Evolutionary conservation across 2,329 filamentous ascomycete genomes (phyloP).

Genomic region (Aureobasidium sp.): DNA sequence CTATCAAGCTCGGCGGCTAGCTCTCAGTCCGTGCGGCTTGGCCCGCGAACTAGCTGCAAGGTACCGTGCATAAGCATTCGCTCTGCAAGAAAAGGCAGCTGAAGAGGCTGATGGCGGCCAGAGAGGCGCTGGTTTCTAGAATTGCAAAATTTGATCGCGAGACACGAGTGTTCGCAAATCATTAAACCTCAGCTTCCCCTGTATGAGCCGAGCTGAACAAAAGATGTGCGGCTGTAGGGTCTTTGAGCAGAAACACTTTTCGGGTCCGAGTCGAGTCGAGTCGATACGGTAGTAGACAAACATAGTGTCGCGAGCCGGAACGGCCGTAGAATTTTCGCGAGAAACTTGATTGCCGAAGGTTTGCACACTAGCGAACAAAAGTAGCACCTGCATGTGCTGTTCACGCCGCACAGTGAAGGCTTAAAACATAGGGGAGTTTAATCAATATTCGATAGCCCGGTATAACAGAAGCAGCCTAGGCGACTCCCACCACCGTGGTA

Average conservation of each 20-base stretch:
- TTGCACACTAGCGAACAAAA: slow-evolving; percentile 7
- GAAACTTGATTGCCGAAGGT: slow-evolving; percentile 6
- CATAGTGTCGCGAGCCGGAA: neutral
- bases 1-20: slow-evolving; percentile 1
- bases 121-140: neutral
- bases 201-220: neutral
- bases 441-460: slow-evolving; percentile 6
- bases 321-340: slow-evolving; percentile 5
- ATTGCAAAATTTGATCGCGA: neutral
- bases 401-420: neutral
- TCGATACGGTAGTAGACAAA: neutral
- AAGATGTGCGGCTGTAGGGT: neutral
- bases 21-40: slow-evolving; percentile 1
- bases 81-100: neutral
- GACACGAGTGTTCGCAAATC: neutral
- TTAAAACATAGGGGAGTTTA: slow-evolving; percentile 1
- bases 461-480: neutral
- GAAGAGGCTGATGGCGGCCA: neutral
- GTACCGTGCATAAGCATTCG: neutral
- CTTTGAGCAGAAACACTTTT: neutral
- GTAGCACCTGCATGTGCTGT: neutral
- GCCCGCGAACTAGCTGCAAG: slow-evolving; percentile 12
- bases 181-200: neutral
- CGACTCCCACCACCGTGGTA: neutral
- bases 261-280: neutral